Evolutionary conservation across 306 rosid species (phyloP), one percentile per base, ranked within the genome.

Genomic region (Abrus pulchellus): DNA sequence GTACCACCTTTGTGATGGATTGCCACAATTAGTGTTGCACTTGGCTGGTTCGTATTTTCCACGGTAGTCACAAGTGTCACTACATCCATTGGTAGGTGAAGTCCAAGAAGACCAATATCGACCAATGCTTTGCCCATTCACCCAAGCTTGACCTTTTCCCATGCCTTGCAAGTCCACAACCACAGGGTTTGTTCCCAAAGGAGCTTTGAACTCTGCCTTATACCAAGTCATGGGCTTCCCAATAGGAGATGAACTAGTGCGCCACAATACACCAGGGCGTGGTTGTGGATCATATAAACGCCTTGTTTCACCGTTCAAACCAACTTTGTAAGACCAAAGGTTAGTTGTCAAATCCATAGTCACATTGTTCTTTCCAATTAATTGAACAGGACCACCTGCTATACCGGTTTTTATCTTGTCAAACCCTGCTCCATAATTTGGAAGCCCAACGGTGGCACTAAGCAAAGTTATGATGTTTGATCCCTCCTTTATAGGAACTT

Each of bases 91-190:
- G 4, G 45, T 12, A 5, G 45, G 3, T 2, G 45, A 5, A 34
- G 34, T 33, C 68, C 45, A 11, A 4, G 68, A 62, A 62, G 68
- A 1, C 68, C 68, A 62, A 62, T 62, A 62, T 11, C 45, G 45
- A 34, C 68, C 68, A 32, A 60, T 60, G 66, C 43, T 60, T 6
- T 32, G 66, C 7, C 66, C 66, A 33, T 60, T 60, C 66, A 60
- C 66, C 66, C 66, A 60, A 60, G 66, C 66, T 10, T 60, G 66
- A 30, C 66, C 66, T 60, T 60, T 60, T 10, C 66, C 66, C 8
- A 60, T 30, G 43, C 41, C 43, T 60, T 60, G 66, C 43, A 60
- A 33, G 66, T 60, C 66, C 66, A 32, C 66, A 1, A 32, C 66
- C 43, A 60, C 43, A 32, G 43, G 66, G 66, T 60, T 9, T 60